A percentile compares a stretch with the other conserved stretches of the same genome.
phyloP scores from a whole-genome alignment of 768 basidiomycete genomes.

The Hypholoma sublateritium region DNA sequence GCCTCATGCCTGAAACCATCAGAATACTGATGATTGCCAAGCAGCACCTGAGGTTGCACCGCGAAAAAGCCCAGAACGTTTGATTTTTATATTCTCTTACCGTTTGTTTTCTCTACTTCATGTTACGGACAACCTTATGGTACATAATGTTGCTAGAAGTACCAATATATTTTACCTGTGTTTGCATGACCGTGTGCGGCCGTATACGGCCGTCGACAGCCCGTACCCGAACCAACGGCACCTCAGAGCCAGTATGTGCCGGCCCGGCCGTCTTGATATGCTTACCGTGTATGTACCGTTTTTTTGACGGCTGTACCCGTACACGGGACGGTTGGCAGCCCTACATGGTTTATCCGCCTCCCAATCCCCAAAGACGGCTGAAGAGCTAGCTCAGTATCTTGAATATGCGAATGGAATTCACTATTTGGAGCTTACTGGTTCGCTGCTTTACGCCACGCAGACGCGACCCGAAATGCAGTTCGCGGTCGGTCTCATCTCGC shows the following conservation, averaged over 20 bases:
- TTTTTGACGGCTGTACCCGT: background rate
- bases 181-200: background rate
- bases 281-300: background rate
- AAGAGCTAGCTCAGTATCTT: background rate
- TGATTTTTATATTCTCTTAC: too few relatives aligned
- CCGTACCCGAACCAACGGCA: background rate
- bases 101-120: too few relatives aligned
- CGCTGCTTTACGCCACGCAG: conserved; percentile 1
- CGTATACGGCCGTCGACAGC: background rate
- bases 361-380: background rate
- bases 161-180: background rate
- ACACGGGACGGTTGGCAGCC: background rate
- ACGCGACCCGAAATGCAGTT: conserved; percentile 6
- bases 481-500: conserved; percentile 1
- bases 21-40: conserved; percentile 26
- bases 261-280: background rate
- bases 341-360: background rate
- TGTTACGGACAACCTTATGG: too few relatives aligned
- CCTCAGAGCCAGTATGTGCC: background rate
- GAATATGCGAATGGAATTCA: conserved; percentile 3
- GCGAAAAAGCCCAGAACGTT: background rate
- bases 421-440: conserved; percentile 4
- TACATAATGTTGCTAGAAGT: background rate
- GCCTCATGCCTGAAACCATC: conserved; percentile 27
- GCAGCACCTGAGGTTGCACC: background rate